These are phyloP conservation scores for Knoxia roxburghii DNA, from an alignment of 257 asterid species.

Conservation along the genomic window DNA sequence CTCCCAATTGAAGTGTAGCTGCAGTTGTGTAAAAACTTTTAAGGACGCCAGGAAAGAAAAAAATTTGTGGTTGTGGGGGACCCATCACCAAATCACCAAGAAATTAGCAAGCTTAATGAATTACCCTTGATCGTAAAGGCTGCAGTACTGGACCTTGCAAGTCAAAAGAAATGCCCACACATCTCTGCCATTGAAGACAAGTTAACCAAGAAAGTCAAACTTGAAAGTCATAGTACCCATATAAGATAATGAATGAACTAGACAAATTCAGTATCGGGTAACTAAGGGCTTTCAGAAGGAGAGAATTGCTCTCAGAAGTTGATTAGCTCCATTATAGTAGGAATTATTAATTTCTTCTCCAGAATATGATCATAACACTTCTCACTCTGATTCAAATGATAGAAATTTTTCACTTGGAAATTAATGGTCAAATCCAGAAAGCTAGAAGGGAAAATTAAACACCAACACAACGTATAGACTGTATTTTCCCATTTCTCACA, in stretches of 20 bases:
- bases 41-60: background rate
- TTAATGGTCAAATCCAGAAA: background rate
- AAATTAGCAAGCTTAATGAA: constrained; percentile 14
- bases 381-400: background rate
- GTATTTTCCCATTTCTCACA: background rate
- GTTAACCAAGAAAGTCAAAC: background rate
- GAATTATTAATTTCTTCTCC: background rate
- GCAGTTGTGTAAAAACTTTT: constrained; percentile 23
- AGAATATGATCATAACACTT: background rate
- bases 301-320: background rate
- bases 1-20: constrained; percentile 97
- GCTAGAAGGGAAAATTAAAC: background rate
- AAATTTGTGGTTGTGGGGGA: no score
- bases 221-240: background rate
- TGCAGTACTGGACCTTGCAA: constrained; percentile 85
- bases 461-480: background rate
- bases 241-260: background rate
- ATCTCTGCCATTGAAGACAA: constrained; percentile 57
- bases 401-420: background rate
- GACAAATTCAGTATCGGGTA: background rate
- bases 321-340: background rate
- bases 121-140: constrained; percentile 96
- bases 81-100: background rate
- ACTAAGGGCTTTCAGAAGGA: background rate
- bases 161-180: constrained; percentile 95